A percentile compares a stretch with the other conserved stretches of the same genome.
phyloP scores from a whole-genome alignment of 2,329 filamentous ascomycete genomes.

The Trichoderma guizhouense region DNA sequence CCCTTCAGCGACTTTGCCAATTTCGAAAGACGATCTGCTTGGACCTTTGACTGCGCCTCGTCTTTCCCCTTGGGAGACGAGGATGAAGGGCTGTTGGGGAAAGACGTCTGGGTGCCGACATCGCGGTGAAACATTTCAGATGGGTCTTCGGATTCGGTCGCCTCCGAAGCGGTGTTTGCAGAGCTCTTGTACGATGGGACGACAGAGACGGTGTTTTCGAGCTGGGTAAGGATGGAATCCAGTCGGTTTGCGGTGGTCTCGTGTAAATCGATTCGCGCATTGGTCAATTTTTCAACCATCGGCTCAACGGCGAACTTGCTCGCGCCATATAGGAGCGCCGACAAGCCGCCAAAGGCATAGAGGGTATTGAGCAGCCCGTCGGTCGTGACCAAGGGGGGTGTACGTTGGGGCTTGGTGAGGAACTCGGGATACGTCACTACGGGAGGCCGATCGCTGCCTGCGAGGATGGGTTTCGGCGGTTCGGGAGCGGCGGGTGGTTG shows the following conservation, averaged over 20 bases:
- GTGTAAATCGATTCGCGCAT: constrained; percentile 53
- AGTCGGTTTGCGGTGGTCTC: constrained; percentile 46
- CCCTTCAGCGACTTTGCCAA: constrained; percentile 43
- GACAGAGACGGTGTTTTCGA: constrained; percentile 58
- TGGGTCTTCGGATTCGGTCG: constrained; percentile 58
- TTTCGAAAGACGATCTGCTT: constrained; percentile 41
- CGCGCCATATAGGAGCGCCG: constrained; percentile 66
- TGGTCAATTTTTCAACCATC: constrained; percentile 52
- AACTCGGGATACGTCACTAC: constrained; percentile 71
- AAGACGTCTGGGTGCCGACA: constrained; percentile 72
- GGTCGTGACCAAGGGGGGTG: constrained; percentile 61
- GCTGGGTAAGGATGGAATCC: constrained; percentile 44
- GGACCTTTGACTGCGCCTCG: constrained; percentile 34
- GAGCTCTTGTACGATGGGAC: constrained; percentile 43
- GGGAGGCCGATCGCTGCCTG: constrained; percentile 47
- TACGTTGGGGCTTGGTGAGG: constrained; percentile 53
- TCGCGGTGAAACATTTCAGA: constrained; percentile 80
- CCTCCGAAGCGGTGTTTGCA: constrained; percentile 29
- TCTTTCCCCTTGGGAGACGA: constrained; percentile 17
- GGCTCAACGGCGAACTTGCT: constrained; percentile 66
- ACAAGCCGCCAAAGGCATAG: constrained; percentile 55
- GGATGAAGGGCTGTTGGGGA: constrained; percentile 23
- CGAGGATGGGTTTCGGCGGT: constrained; percentile 7
- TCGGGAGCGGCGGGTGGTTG: constrained; percentile 25
- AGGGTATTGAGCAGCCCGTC: constrained; percentile 56